Conservation (phyloP, 371 early-diverging fungal species). For the Phascolomyces articulosus region DNA sequence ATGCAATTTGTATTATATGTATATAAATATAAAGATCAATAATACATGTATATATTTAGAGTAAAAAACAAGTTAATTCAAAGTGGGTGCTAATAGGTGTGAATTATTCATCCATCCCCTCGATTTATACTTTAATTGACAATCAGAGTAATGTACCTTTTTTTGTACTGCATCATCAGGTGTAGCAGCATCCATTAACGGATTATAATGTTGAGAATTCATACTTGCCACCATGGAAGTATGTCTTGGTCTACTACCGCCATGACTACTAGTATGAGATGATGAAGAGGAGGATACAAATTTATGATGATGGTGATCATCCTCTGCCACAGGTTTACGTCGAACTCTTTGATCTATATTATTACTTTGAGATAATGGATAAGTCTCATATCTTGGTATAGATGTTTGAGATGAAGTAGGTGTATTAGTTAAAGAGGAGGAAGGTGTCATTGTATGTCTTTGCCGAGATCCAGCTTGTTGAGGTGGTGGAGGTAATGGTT, state of each 20-base stretch:
- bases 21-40: no score
- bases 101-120: no score
- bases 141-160: conserved; percentile 6
- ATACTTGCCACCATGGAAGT: conserved; percentile 3
- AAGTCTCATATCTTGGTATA: neutral
- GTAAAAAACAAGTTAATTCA: no score
- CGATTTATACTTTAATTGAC: no score
- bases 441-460: neutral
- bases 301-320: neutral
- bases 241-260: conserved; percentile 5
- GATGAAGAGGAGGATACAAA: no score
- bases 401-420: conserved; percentile 5
- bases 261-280: no score
- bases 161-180: conserved; percentile 14
- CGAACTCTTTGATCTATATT: conserved; percentile 12
- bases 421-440: neutral
- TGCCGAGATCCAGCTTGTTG: neutral
- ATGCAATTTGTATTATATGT: no score
- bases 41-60: no score
- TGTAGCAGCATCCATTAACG: conserved; percentile 15
- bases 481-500: conserved; percentile 1
- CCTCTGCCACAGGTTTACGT: conserved; percentile 13
- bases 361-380: neutral
- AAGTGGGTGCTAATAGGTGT: no score
- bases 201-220: conserved; percentile 1